Evolutionary conservation across 2,329 filamentous ascomycete species (phyloP), one percentile per base, ranked within the genome.

Genomic region (Monilinia fructigena): DNA sequence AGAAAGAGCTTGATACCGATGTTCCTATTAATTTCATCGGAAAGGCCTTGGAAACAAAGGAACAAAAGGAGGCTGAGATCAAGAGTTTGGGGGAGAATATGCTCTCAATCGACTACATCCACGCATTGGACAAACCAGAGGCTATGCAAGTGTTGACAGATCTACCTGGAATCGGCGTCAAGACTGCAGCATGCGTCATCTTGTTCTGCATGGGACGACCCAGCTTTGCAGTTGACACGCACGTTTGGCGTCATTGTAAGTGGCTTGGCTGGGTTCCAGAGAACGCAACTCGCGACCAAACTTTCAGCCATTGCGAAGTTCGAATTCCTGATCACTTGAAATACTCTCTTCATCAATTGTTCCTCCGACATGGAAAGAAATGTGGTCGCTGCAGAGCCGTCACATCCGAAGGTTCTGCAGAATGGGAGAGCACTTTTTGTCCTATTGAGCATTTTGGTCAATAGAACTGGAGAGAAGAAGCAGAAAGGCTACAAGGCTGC

Each of bases 401-500:
- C 23, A 91, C 88, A 0, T 83, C 84, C 0, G 80, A 84, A 69
- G 82, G 82, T 1, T 88, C 83, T 60, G 82, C 82, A 35, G 84
- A 83, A 0, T 92, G 89, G 88, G 80, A 86, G 4, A 79, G 86
- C 12, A 63, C 68, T 20, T 83, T 83, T 0, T 90, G 87, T 77
- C 82, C 83, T 11, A 87, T 89, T 73, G 87, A 89, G 62, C 84
- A 88, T 73, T 75, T 75, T 89, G 47, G 84, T 88, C 5, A 83
- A 77, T 65, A 78, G 85, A 63, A 82, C 80, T n/a, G 86, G 84
- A 10, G 81, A 79, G 67, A 82, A 82, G 71, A 85, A 85, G 53
- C 54, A 63, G 48, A 52, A 52, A 50, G 63, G 66, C 20, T 66
- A 45, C 14, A 66, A 52, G 1, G 38, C 66, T 8, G 35, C 20